phyloP scores from a whole-genome alignment of 805 yeast genomes.

The Yarrowia hollandica region DNA sequence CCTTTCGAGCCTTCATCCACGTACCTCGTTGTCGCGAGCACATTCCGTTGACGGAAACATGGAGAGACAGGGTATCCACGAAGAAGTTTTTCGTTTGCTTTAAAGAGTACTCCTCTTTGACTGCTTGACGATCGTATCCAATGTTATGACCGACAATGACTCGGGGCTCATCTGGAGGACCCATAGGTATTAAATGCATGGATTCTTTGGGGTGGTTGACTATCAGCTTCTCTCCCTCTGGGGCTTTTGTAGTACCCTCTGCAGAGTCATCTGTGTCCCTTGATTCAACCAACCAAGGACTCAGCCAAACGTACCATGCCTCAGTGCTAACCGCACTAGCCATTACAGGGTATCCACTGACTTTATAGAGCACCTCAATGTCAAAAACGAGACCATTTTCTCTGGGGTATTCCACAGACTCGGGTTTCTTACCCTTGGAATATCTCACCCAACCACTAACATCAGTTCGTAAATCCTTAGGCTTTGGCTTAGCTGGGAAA shows the following conservation, averaged over 20 bases:
- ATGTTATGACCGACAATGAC: constrained; percentile 88
- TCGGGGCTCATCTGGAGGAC: constrained; percentile 50
- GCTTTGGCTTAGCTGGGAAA: constrained; percentile 47
- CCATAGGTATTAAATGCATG: constrained; percentile 63
- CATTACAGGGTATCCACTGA: constrained; percentile 70
- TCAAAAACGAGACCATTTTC: constrained; percentile 82
- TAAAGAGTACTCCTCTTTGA: constrained; percentile 77
- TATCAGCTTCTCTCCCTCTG: neutral
- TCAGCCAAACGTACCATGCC: constrained; percentile 95
- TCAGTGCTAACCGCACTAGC: constrained; percentile 74
- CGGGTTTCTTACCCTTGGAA: constrained; percentile 54
- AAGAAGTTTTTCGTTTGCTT: constrained; percentile 69
- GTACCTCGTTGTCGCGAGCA: constrained; percentile 85
- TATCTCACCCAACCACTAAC: constrained; percentile 83
- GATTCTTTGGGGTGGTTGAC: constrained; percentile 49
- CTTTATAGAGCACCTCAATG: constrained; percentile 80
- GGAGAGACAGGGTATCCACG: constrained; percentile 90
- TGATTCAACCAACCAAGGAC: constrained; percentile 56
- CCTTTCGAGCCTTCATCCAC: constrained; percentile 53
- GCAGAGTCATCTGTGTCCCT: too few relatives aligned
- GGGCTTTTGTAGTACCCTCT: too few relatives aligned
- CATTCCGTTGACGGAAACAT: constrained; percentile 86
- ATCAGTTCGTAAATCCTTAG: constrained; percentile 49
- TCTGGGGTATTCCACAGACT: constrained; percentile 61
- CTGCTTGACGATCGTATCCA: constrained; percentile 85